phyloP scores from a whole-genome alignment of 345 rosid species.

The Lepidium sativum region DNA sequence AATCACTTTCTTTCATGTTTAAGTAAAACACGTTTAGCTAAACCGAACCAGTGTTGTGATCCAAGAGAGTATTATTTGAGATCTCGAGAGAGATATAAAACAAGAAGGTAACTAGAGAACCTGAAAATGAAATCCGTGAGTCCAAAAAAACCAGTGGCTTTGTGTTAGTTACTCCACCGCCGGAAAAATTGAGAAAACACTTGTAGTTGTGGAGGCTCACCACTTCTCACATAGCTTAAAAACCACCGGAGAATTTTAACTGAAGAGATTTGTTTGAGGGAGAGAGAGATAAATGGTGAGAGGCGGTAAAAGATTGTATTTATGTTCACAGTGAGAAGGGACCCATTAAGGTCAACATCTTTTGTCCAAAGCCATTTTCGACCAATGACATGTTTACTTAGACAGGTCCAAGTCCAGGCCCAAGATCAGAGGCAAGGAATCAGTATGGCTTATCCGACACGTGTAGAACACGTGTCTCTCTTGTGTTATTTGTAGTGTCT shows the following conservation, averaged over 20 bases:
- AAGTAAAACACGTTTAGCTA: no score
- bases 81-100: neutral
- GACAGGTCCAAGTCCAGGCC: slow-evolving; percentile 28
- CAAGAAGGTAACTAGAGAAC: neutral
- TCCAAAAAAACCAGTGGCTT: slow-evolving; percentile 1
- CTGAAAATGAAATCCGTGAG: neutral
- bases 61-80: neutral
- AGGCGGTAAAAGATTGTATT: slow-evolving; percentile 21
- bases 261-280: neutral
- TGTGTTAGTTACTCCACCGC: slow-evolving; percentile 1
- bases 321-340: slow-evolving; percentile 15
- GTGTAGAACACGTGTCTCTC: slow-evolving; percentile 16
- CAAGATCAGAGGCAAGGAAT: slow-evolving; percentile 18
- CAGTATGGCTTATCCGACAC: slow-evolving; percentile 16
- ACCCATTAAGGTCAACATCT: slow-evolving; percentile 18
- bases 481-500: slow-evolving; percentile 1
- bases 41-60: no score
- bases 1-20: no score
- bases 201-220: neutral
- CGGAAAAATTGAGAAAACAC: neutral
- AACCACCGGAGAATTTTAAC: slow-evolving; percentile 1
- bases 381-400: slow-evolving; percentile 13
- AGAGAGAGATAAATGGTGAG: neutral
- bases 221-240: neutral
- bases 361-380: slow-evolving; percentile 7